Base-by-base conservation (phyloP, 2,329 filamentous ascomycete genomes). In the Fusarium poae region DNA sequence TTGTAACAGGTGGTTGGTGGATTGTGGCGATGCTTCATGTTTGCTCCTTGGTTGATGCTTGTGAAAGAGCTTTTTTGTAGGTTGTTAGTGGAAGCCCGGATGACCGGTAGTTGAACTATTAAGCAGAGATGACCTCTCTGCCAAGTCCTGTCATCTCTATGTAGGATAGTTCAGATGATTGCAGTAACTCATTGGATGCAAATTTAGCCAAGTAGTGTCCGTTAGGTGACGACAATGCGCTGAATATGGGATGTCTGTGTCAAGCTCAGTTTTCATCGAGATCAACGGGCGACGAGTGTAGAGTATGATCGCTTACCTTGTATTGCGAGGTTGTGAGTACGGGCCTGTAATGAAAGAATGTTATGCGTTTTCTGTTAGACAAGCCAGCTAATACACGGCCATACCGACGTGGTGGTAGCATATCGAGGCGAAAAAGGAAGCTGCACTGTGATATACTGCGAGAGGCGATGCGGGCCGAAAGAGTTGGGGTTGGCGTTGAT, bases 1-100 rank as follows among this genome's bases (percentile, higher is more conserved):
- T 20, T 51, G 48, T 29, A 39, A 35, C 48, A 51, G 48, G 37
- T 35, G 21, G 9, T n/a, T 8, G 30, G 18, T 34, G 25, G 32
- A 51, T 27, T 39, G 25, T 40, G 34, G 48, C 48, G 48, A 51
- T 51, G 48, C n/a, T 51, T 21, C 12, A 12, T 51, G 18, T 51
- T 51, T 35, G n/a, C 48, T 21, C 11, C 35, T 51, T 51, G 48
- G 34, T 35, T 51, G 13, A 29, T 40, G 48, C 48, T 40, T 15
- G 23, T 40, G 48, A 34, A 29, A 35, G 16, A 39, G 10, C 10
- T 13, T 20, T 18, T 37, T 25, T 35, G 32, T 15, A 50, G 23
- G 16, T 35, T 18, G 34, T 35, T 39, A 16, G 32, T 5, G 9
- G 12, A 21, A 27, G 23, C 32, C 27, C 23, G 48, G 48, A 39